Evolutionary conservation across 1,284 basidiomycete genomes (phyloP).

Genomic region (Ustilago tritici): DNA sequence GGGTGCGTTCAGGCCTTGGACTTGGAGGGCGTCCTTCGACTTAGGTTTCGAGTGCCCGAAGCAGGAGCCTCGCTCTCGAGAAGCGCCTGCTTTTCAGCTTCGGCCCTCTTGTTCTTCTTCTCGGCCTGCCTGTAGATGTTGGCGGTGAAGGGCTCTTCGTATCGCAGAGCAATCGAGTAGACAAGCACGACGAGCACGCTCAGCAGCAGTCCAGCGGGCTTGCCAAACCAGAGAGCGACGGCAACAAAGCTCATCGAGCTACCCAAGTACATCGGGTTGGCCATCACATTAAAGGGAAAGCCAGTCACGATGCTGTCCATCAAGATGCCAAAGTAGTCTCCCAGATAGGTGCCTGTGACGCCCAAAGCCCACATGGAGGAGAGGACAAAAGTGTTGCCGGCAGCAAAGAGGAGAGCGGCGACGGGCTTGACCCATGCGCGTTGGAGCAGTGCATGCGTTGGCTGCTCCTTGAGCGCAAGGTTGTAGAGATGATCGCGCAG

Average conservation of each 20-base stretch:
- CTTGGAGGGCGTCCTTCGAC: slow-evolving; percentile 45
- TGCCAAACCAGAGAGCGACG: slow-evolving; percentile 67
- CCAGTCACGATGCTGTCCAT: slow-evolving; percentile 83
- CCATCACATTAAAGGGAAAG: slow-evolving; percentile 94
- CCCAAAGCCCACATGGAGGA: slow-evolving; percentile 92
- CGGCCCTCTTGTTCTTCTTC: slow-evolving; percentile 44
- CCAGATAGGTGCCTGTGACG: slow-evolving; percentile 82
- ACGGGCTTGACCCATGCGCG: slow-evolving; percentile 76
- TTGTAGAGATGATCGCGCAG: slow-evolving; percentile 73
- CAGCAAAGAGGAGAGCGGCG: slow-evolving; percentile 79
- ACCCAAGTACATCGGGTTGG: slow-evolving; percentile 89
- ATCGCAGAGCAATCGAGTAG: slow-evolving; percentile 63
- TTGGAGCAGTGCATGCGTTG: slow-evolving; percentile 72
- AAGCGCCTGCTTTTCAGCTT: slow-evolving; percentile 35
- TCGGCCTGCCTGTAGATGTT: slow-evolving; percentile 67
- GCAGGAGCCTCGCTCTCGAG: slow-evolving; percentile 49
- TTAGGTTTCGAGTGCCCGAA: slow-evolving; percentile 51
- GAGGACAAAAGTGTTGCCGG: slow-evolving; percentile 74
- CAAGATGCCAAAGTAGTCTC: slow-evolving; percentile 98
- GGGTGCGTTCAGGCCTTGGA: slow-evolving; percentile 13
- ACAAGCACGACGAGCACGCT: slow-evolving; percentile 63
- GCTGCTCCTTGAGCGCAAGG: slow-evolving; percentile 80
- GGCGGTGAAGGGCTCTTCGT: slow-evolving; percentile 67
- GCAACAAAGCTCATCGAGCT: slow-evolving; percentile 66
- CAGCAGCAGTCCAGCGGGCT: slow-evolving; percentile 66